Percentiles rank a stretch among this genome's conserved stretches.
Evolutionary conservation across 176 grass and related monocot genomes (phyloP).

Genomic region (Cenchrus americanus): DNA sequence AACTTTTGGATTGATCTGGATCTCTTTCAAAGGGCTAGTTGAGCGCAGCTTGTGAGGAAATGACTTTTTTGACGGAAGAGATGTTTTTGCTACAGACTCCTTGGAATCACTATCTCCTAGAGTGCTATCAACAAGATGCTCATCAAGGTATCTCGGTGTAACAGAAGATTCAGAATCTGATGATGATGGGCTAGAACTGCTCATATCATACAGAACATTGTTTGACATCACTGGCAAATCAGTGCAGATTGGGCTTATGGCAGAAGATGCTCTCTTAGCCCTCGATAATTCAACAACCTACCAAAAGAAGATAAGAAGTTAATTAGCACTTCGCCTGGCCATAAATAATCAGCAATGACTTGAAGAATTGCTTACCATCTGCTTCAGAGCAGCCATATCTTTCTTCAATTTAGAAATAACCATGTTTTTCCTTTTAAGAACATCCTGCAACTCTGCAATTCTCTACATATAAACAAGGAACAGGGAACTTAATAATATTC

Average conservation of each 20-base stretch:
- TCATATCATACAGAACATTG: slow-evolving; percentile 90
- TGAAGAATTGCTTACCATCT: slow-evolving; percentile 54
- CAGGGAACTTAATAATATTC: not conserved
- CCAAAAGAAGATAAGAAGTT: slow-evolving; percentile 18
- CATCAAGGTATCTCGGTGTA: slow-evolving; percentile 37
- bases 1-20: slow-evolving; percentile 37
- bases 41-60: slow-evolving; percentile 20
- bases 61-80: slow-evolving; percentile 13
- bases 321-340: not conserved
- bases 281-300: slow-evolving; percentile 86
- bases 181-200: slow-evolving; percentile 73
- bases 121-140: slow-evolving; percentile 27
- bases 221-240: slow-evolving; percentile 74
- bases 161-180: slow-evolving; percentile 81
- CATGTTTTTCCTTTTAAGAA: slow-evolving; percentile 80
- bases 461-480: slow-evolving; percentile 52
- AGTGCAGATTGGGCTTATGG: slow-evolving; percentile 37
- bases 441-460: slow-evolving; percentile 76
- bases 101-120: slow-evolving; percentile 10
- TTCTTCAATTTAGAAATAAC: slow-evolving; percentile 92
- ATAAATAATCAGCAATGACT: not conserved
- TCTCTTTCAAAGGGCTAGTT: slow-evolving; percentile 57
- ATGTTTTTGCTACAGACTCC: slow-evolving; percentile 12
- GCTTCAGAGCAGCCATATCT: slow-evolving; percentile 68
- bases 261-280: slow-evolving; percentile 60